Base-by-base conservation (phyloP, 164 flowering plant genomes). In the Cinnamomum chago region DNA sequence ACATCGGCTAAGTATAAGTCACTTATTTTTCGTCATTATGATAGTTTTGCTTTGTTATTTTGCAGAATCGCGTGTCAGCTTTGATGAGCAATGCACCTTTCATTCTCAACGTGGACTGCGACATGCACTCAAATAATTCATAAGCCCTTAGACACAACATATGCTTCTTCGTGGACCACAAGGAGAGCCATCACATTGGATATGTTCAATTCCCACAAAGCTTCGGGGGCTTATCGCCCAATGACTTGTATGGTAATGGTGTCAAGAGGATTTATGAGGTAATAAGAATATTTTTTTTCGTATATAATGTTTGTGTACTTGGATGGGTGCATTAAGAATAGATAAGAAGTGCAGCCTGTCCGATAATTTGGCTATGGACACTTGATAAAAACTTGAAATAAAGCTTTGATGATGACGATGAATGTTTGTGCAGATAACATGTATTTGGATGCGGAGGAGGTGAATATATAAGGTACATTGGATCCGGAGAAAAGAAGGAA, bases 131-230 rank as follows among this genome's bases (percentile, higher is more conserved):
- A 14, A 82, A 82, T 25, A 79, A 82, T 50, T 75, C 84, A 0
- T 72, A 79, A 71, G 70, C 82, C 2, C 80, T 79, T 65, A 74
- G 25, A 0, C 72, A 79, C 40, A 76, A 80, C 18, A 70, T 79
- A 50, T 82, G 84, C 65, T 76, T 74, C 70, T 74, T 82, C 73
- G 28, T 82, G 67, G 84, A 79, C 51, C 80, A 78, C 0, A 75
- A 67, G n/a, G 75, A 72, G 33, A 65, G 76, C 50, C 76, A 77
- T n/a, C 67, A 68, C 20, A 67, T 79, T 23, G 82, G 80, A 7
- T 82, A 76, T 33, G 84, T 82, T 33, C 84, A 82, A 50, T 82
- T 77, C 55, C 84, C 84, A 7, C 84, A 82, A 28, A 77, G 81
- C 71, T 82, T 79, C 51, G 74, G 73, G 3, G 80, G 78, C 1